Percentiles rank a stretch among this genome's conserved stretches.
phyloP scores from a whole-genome alignment of 2,329 filamentous ascomycete genomes.

The Aspergillus chevalieri region DNA sequence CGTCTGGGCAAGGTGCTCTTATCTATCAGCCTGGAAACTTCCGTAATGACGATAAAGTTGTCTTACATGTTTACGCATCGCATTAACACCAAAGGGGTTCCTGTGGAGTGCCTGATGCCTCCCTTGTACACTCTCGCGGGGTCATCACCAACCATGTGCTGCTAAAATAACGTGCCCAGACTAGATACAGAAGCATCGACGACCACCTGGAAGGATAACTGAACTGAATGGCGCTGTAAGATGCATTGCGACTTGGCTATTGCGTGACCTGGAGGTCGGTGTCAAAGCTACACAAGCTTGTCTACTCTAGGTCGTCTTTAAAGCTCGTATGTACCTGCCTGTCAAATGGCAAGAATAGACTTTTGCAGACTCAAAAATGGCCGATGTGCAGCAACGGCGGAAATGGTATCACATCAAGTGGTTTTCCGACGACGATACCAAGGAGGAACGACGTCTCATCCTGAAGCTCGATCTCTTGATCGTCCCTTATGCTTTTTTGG shows the following conservation, averaged over 20 bases:
- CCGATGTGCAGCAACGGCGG: conserved; percentile 10
- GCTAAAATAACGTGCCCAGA: too few species aligned
- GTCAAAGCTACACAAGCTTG: too few species aligned
- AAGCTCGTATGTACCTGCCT: neutral
- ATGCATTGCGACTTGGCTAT: too few species aligned
- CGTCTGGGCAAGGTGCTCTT: neutral
- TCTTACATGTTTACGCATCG: too few species aligned
- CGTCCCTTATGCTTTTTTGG: conserved; percentile 51
- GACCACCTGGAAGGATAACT: neutral
- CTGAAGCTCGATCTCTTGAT: conserved; percentile 52
- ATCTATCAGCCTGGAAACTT: neutral
- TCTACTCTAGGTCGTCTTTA: neutral
- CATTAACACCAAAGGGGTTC: too few species aligned
- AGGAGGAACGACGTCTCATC: conserved; percentile 48
- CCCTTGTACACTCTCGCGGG: neutral
- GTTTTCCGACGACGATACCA: conserved; percentile 46
- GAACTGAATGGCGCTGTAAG: too few species aligned
- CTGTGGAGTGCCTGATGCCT: too few species aligned
- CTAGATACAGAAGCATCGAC: neutral
- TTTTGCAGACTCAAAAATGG: conserved; percentile 1
- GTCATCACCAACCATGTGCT: too few species aligned
- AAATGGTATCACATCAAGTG: conserved; percentile 34
- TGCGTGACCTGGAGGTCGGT: too few species aligned
- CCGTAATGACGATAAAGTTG: neutral
- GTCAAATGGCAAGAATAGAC: neutral